These are phyloP conservation scores for Populus trichocarpa DNA, from an alignment of 441 rosid species.

Conservation along the genomic window DNA sequence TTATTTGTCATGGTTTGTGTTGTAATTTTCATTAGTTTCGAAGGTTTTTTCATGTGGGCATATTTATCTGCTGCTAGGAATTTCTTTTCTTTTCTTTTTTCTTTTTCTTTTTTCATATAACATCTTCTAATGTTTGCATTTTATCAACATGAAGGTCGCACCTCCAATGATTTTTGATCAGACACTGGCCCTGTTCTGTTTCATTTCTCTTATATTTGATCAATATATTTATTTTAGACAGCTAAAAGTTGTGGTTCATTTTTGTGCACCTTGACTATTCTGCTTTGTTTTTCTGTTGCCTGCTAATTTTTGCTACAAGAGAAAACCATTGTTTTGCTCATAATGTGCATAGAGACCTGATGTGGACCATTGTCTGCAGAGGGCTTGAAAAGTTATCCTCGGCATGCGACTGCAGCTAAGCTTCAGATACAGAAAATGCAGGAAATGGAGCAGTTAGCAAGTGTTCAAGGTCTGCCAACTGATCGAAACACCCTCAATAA, in stretches of 20 bases:
- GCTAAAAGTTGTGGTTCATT: neutral
- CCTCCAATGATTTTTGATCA: neutral
- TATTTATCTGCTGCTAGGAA: too few relatives aligned
- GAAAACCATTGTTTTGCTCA: neutral
- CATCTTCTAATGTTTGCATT: too few relatives aligned
- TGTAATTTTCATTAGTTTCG: too few relatives aligned
- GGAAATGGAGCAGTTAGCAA: slow-evolving; percentile 83
- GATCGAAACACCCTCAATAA: slow-evolving; percentile 80
- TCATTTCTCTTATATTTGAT: too few relatives aligned
- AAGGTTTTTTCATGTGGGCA: too few relatives aligned
- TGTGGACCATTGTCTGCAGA: slow-evolving; percentile 46
- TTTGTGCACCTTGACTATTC: neutral
- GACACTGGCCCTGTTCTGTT: too few relatives aligned
- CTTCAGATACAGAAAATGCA: slow-evolving; percentile 85
- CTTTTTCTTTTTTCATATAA: too few relatives aligned
- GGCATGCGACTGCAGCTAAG: slow-evolving; percentile 51
- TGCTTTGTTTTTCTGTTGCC: neutral
- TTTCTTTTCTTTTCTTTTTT: too few relatives aligned
- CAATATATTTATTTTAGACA: neutral
- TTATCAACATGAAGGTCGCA: too few relatives aligned
- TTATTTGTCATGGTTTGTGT: too few relatives aligned
- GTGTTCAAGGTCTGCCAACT: slow-evolving; percentile 74
- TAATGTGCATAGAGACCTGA: slow-evolving; percentile 8
- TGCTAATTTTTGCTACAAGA: neutral
- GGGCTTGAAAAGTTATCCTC: slow-evolving; percentile 83